phyloP scores from a whole-genome alignment of 2,329 filamentous ascomycete species.

The Pseudopithomyces chartarum region DNA sequence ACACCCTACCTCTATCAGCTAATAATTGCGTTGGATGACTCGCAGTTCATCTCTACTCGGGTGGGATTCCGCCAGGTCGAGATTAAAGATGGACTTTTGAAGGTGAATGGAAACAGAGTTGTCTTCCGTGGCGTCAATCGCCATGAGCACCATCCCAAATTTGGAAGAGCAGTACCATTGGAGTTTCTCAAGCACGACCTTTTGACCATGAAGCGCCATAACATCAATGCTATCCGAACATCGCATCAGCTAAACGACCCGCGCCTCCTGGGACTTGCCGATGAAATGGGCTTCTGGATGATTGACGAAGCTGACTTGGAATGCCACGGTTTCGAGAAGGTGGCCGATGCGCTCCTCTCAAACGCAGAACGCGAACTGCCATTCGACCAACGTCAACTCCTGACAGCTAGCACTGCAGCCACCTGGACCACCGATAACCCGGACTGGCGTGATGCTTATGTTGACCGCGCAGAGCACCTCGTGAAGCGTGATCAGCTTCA shows the following conservation, averaged over 20 bases:
- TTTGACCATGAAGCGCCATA: slow-evolving; percentile 70
- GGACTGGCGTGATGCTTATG: slow-evolving; percentile 66
- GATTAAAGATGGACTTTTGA: slow-evolving; percentile 63
- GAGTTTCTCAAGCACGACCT: slow-evolving; percentile 67
- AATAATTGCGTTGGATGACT: slow-evolving; percentile 48
- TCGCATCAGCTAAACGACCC: slow-evolving; percentile 72
- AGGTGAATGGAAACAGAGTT: slow-evolving; percentile 66
- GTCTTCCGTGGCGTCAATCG: slow-evolving; percentile 69
- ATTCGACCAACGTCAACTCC: slow-evolving; percentile 64
- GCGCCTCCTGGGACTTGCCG: slow-evolving; percentile 63
- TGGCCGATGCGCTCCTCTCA: slow-evolving; percentile 35
- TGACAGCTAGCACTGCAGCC: slow-evolving; percentile 61
- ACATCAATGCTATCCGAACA: slow-evolving; percentile 72
- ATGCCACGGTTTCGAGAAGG: slow-evolving; percentile 51
- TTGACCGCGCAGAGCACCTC: slow-evolving; percentile 69
- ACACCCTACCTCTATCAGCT: slow-evolving; percentile 66
- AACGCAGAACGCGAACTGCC: slow-evolving; percentile 50
- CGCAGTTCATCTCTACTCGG: slow-evolving; percentile 56
- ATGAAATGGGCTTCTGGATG: slow-evolving; percentile 71
- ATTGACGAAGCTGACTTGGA: slow-evolving; percentile 61
- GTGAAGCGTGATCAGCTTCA: slow-evolving; percentile 74
- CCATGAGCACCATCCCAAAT: slow-evolving; percentile 71
- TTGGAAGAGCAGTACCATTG: slow-evolving; percentile 66
- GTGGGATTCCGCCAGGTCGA: slow-evolving; percentile 70
- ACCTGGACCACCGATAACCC: slow-evolving; percentile 66